Base-by-base conservation (phyloP, 768 basidiomycete genomes). In the Rhodotorula graminis region DNA sequence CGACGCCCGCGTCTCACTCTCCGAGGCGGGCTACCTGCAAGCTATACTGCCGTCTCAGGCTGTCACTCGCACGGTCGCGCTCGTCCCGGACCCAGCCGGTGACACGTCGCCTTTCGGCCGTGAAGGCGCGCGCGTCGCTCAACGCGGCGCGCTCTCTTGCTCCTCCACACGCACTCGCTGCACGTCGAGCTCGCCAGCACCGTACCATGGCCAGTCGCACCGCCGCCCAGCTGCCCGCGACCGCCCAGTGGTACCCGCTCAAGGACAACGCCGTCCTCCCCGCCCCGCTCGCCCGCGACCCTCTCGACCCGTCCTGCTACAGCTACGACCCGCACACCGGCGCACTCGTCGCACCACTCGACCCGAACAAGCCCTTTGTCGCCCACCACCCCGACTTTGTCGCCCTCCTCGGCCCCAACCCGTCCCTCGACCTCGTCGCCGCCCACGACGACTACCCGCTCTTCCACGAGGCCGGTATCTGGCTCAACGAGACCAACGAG, bases 391-490 rank as follows among this genome's bases (percentile, higher is more conserved):
- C 80, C 7, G 80, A 80, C n/a, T 90, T 91, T 80, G 81, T 88
- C 57, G 67, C 79, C 14, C 82, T 90, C 67, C 84, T 90, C 1
- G 90, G 89, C 2, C 72, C 80, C 9, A 81, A 82, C 37, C 86
- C 90, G 12, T 84, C 84, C 0, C 84, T 91, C 61, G 84, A 85
- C 8, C 79, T 85, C 70, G 85, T 92, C 60, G 86, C 87, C 0
- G 84, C 85, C 15, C 86, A 87, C 69, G 69, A 59, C 47, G 40
- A 53, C 18, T 88, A 87, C 79, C 88, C 88, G 6, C 87, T 90
- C 72, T 90, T 89, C 27, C 90, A 92, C 78, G 91, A 92, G 81
- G 90, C 89, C 5, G 89, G 89, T 0, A 83, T 91, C 3, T 90
- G 87, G 80, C 82, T 86, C 46, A 81, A 87, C 11, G 84, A 83